Evolutionary conservation across 768 basidiomycete species (phyloP).

Genomic region (Lactarius vividus): DNA sequence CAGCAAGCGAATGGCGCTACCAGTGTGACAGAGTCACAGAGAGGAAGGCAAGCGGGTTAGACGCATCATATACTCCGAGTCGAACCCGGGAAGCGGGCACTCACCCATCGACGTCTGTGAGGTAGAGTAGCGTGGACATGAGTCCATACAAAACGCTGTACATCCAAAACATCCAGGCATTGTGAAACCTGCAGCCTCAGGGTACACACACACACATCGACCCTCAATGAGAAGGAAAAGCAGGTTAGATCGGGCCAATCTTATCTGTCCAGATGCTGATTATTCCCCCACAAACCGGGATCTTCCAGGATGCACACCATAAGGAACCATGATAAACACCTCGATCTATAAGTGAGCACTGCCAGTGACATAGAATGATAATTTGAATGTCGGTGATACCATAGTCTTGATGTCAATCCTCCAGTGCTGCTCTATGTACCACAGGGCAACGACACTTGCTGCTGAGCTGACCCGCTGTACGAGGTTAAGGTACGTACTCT

Average conservation of each 20-base stretch:
- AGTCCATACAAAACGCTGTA: conserved; percentile 79
- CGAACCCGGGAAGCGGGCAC: conserved; percentile 82
- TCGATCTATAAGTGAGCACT: not conserved
- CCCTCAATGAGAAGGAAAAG: not conserved
- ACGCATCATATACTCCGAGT: conserved; percentile 56
- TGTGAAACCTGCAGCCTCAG: conserved; percentile 49
- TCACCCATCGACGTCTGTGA: conserved; percentile 86
- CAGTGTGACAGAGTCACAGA: no score
- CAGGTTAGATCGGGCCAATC: conserved; percentile 49
- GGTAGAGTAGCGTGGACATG: conserved; percentile 84
- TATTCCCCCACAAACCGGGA: conserved; percentile 78
- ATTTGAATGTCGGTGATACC: no score
- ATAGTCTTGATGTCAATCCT: conserved; percentile 80
- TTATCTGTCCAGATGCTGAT: conserved; percentile 70
- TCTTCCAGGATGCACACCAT: conserved; percentile 74
- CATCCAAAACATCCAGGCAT: conserved; percentile 86
- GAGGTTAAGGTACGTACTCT: conserved; percentile 75
- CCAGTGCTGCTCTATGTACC: conserved; percentile 79
- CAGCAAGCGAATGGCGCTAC: not conserved
- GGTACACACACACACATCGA: not conserved
- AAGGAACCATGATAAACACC: conserved; percentile 56
- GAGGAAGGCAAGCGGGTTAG: no score
- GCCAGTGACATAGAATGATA: not conserved
- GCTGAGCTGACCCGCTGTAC: conserved; percentile 75
- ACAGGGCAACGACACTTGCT: conserved; percentile 66